Percentiles rank a stretch among this genome's conserved stretches.
These are phyloP conservation scores for Lithospermum erythrorhizon DNA, from an alignment of 257 asterid genomes.

Conservation along the genomic window DNA sequence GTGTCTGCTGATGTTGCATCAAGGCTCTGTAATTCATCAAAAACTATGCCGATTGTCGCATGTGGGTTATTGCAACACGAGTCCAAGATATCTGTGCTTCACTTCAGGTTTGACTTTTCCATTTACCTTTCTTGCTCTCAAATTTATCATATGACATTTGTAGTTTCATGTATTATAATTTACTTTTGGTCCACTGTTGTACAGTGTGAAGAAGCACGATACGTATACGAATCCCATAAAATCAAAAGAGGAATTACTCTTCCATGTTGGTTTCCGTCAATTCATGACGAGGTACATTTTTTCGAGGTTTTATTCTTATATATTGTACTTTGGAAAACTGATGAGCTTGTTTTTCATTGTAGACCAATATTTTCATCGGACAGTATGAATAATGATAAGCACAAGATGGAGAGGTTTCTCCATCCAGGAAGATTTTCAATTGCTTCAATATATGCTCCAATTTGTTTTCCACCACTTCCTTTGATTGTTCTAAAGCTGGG, in stretches of 20 bases:
- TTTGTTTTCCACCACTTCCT: conserved; percentile 68
- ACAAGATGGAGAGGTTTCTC: conserved; percentile 98
- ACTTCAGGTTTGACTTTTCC: conserved; percentile 52
- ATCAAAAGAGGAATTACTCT: conserved; percentile 88
- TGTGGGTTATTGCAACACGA: conserved; percentile 89
- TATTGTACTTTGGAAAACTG: not conserved
- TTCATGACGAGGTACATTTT: conserved; percentile 48
- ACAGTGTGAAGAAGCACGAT: conserved; percentile 79
- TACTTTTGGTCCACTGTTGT: conserved; percentile 9
- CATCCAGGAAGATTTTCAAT: conserved; percentile 76
- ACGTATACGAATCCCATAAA: conserved; percentile 73
- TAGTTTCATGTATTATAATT: conserved; percentile 10
- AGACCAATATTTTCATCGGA: conserved; percentile 88
- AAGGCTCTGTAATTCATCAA: conserved; percentile 32
- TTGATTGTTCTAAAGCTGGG: conserved; percentile 57
- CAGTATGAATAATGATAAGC: conserved; percentile 60
- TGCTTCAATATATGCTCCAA: conserved; percentile 86
- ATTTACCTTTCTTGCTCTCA: not conserved
- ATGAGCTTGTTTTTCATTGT: conserved; percentile 16
- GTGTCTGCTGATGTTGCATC: conserved; percentile 49
- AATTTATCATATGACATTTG: not conserved
- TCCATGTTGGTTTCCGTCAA: conserved; percentile 96
- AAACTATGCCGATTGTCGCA: conserved; percentile 48
- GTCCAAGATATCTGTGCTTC: conserved; percentile 86
- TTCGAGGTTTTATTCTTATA: conserved; percentile 2